Conservation (phyloP, 768 basidiomycete species). For the Russula griseocarnosa region DNA sequence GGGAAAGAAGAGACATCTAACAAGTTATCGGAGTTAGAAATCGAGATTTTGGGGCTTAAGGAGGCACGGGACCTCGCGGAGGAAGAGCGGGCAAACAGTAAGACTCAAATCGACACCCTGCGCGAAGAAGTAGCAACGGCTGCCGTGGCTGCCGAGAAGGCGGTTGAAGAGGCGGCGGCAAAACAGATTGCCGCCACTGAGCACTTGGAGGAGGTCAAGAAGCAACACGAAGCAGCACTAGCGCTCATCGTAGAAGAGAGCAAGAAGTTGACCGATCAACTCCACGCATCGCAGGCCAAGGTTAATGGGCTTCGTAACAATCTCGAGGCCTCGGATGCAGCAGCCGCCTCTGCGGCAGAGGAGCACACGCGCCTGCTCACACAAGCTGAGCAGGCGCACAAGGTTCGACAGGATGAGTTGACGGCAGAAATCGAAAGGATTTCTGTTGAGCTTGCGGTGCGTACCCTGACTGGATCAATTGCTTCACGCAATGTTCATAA, state of each 20-base stretch:
- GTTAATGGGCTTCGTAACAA: conserved; percentile 44
- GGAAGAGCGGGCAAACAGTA: conserved; percentile 49
- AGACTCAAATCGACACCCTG: conserved; percentile 46
- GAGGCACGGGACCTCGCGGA: conserved; percentile 64
- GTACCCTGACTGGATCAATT: conserved; percentile 22
- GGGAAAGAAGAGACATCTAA: conserved; percentile 68
- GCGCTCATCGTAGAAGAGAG: conserved; percentile 42
- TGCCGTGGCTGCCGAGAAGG: conserved; percentile 45
- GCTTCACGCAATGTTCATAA: conserved; percentile 3
- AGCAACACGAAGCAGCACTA: conserved; percentile 47
- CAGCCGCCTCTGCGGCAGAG: conserved; percentile 44
- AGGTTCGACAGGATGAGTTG: conserved; percentile 49
- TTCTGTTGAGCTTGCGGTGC: conserved; percentile 61
- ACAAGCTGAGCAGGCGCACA: conserved; percentile 49
- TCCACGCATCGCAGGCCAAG: conserved; percentile 35
- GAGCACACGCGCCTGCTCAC: conserved; percentile 47
- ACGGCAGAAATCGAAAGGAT: conserved; percentile 54
- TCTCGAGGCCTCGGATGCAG: conserved; percentile 44
- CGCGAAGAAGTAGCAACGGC: conserved; percentile 54
- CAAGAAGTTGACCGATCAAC: conserved; percentile 24
- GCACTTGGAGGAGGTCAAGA: conserved; percentile 41
- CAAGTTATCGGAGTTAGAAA: conserved; percentile 76
- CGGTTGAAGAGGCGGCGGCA: conserved; percentile 44
- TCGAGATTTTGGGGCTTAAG: conserved; percentile 73
- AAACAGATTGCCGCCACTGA: conserved; percentile 46